A percentile compares a stretch with the other conserved stretches of the same genome.
phyloP scores from a whole-genome alignment of 805 yeast genomes.

The Wickerhamiella galacta region DNA sequence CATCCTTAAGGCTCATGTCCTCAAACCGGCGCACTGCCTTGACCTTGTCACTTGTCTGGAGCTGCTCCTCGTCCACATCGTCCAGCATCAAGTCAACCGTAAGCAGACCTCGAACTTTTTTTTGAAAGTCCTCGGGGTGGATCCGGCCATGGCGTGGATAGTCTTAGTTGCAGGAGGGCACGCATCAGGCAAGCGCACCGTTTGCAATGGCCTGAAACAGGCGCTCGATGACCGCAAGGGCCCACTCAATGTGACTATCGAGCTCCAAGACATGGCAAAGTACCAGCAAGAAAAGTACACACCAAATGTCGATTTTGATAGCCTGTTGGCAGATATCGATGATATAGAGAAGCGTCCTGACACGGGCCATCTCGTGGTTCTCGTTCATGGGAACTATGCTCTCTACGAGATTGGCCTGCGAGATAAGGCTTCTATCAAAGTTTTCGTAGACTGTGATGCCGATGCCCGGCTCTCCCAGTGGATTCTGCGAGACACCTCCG shows the following conservation, averaged over 20 bases:
- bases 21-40: conserved; percentile 20
- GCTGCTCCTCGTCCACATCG: conserved; percentile 28
- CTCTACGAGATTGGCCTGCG: conserved; percentile 45
- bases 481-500: conserved; percentile 26
- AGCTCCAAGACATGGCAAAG: conserved; percentile 29
- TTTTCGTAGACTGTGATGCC: conserved; percentile 70
- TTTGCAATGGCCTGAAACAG: conserved; percentile 22
- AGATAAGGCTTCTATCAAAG: conserved; percentile 40
- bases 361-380: conserved; percentile 17
- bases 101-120: too few species aligned
- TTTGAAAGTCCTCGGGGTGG: too few species aligned
- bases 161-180: conserved; percentile 48
- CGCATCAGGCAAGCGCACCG: conserved; percentile 35
- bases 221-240: conserved; percentile 11
- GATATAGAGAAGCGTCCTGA: conserved; percentile 1
- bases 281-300: conserved; percentile 18
- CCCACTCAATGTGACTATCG: conserved; percentile 11
- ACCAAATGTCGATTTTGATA: conserved; percentile 24
- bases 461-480: conserved; percentile 73
- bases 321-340: conserved; percentile 11
- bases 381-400: conserved; percentile 70
- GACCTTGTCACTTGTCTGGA: conserved; percentile 44
- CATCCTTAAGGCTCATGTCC: conserved; percentile 20
- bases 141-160: conserved; percentile 13
- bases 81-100: conserved; percentile 9